Conservation (phyloP, 2,329 filamentous ascomycete genomes). For the Trichoderma atrobrunneum region DNA sequence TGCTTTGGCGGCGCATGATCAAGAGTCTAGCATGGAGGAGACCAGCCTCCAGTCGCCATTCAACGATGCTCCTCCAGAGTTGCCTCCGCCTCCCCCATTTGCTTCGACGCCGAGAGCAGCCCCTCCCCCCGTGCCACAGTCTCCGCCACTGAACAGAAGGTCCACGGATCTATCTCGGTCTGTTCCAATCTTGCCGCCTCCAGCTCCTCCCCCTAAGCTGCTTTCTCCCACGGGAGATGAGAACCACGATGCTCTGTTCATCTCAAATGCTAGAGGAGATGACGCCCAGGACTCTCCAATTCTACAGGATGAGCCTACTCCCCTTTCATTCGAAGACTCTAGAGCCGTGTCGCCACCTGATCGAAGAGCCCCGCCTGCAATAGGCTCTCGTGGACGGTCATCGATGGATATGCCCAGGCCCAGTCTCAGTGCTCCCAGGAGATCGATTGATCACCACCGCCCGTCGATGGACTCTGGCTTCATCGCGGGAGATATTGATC, state of each 20-base stretch:
- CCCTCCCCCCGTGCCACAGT: conserved; percentile 64
- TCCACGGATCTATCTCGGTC: conserved; percentile 70
- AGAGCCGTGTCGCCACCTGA: conserved; percentile 45
- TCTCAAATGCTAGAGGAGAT: conserved; percentile 24
- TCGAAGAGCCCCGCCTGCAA: conserved; percentile 44
- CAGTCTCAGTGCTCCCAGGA: conserved; percentile 35
- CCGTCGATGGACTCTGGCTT: conserved; percentile 76
- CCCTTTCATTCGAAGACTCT: conserved; percentile 47
- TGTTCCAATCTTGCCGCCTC: conserved; percentile 61
- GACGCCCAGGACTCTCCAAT: conserved; percentile 29
- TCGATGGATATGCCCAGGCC: conserved; percentile 39
- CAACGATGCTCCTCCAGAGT: conserved; percentile 42
- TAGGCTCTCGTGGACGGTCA: conserved; percentile 28
- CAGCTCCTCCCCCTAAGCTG: conserved; percentile 27
- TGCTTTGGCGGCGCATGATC: conserved; percentile 77
- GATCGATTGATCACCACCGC: conserved; percentile 73
- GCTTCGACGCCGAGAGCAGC: conserved; percentile 54
- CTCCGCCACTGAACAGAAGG: conserved; percentile 51
- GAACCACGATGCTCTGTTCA: conserved; percentile 58
- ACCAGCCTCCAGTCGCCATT: conserved; percentile 61
- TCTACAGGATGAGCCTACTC: conserved; percentile 39
- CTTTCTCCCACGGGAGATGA: conserved; percentile 47
- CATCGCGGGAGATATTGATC: conserved; percentile 83
- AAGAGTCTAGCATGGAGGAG: conserved; percentile 74
- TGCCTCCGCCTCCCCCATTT: conserved; percentile 57